These are phyloP conservation scores for Globisporangium nodosum DNA, from an alignment of 352 stramenopile species.

Conservation along the genomic window DNA sequence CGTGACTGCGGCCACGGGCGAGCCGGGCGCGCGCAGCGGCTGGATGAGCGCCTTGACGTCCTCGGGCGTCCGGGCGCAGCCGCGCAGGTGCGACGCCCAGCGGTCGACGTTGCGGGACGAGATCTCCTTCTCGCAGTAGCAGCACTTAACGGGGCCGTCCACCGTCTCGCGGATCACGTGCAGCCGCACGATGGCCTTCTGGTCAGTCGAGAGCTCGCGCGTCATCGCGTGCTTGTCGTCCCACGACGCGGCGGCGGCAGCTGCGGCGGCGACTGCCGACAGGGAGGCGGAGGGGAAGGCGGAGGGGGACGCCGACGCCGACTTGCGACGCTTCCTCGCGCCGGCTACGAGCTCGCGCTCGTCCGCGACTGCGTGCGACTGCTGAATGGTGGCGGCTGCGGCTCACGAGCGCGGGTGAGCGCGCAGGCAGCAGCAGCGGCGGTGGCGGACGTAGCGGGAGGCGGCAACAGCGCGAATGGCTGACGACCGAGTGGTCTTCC, in stretches of 20 bases:
- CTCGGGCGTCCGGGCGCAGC: slow-evolving; percentile 69
- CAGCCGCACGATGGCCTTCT: slow-evolving; percentile 75
- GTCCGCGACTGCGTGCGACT: background rate
- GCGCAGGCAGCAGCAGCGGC: background rate
- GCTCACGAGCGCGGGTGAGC: background rate
- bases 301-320: background rate
- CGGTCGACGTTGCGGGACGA: slow-evolving; percentile 78
- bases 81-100: slow-evolving; percentile 75
- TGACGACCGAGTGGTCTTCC: slow-evolving; percentile 1
- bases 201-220: slow-evolving; percentile 61
- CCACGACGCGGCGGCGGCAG: background rate
- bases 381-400: slow-evolving; percentile 1
- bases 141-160: slow-evolving; percentile 69
- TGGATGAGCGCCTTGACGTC: slow-evolving; percentile 77
- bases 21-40: slow-evolving; percentile 24
- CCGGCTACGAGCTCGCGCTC: background rate
- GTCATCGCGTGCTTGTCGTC: slow-evolving; percentile 16
- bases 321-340: slow-evolving; percentile 8
- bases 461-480: background rate
- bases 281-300: no score
- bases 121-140: slow-evolving; percentile 84
- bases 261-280: no score
- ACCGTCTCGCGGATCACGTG: slow-evolving; percentile 56
- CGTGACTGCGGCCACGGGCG: background rate
- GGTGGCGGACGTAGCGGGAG: background rate